Conservation (phyloP, 1,284 basidiomycete genomes). For the Pulveroboletus ridleyi region DNA sequence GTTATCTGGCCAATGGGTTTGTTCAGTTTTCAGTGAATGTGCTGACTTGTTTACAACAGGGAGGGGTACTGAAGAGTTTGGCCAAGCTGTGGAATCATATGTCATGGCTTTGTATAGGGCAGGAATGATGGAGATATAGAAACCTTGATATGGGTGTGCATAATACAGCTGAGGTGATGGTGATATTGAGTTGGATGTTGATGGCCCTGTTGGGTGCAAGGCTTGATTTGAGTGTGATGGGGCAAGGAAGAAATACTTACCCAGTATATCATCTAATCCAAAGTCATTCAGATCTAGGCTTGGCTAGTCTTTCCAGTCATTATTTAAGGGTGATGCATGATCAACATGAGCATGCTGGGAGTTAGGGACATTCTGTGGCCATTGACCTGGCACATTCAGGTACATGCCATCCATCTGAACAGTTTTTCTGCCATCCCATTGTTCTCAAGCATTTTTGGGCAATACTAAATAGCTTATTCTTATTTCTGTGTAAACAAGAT, state of each 20-base stretch:
- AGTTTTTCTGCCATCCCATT: slow-evolving; percentile 50
- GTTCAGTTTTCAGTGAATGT: too few relatives aligned
- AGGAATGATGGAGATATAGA: slow-evolving; percentile 47
- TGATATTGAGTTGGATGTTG: slow-evolving; percentile 46
- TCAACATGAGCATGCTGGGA: slow-evolving; percentile 47
- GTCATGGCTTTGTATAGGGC: slow-evolving; percentile 59
- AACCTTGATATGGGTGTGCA: slow-evolving; percentile 45
- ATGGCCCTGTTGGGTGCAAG: slow-evolving; percentile 31
- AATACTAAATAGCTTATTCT: slow-evolving; percentile 62
- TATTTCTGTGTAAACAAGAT: slow-evolving; percentile 53
- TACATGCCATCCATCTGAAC: slow-evolving; percentile 57
- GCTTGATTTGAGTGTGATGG: slow-evolving; percentile 19
- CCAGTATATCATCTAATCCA: slow-evolving; percentile 44
- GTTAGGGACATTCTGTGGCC: slow-evolving; percentile 53
- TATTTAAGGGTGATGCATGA: slow-evolving; percentile 40
- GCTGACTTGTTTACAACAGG: too few relatives aligned
- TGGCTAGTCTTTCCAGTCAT: slow-evolving; percentile 55
- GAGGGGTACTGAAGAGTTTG: slow-evolving; percentile 48
- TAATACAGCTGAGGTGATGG: slow-evolving; percentile 45
- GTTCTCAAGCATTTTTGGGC: slow-evolving; percentile 53
- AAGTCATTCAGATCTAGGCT: slow-evolving; percentile 52
- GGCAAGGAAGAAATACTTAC: slow-evolving; percentile 35
- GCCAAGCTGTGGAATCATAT: slow-evolving; percentile 55
- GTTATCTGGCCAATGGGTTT: too few relatives aligned
- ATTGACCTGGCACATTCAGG: slow-evolving; percentile 56